Evolutionary conservation across 1,284 basidiomycete genomes (phyloP).

Genomic region (Caloboletus inedulis): DNA sequence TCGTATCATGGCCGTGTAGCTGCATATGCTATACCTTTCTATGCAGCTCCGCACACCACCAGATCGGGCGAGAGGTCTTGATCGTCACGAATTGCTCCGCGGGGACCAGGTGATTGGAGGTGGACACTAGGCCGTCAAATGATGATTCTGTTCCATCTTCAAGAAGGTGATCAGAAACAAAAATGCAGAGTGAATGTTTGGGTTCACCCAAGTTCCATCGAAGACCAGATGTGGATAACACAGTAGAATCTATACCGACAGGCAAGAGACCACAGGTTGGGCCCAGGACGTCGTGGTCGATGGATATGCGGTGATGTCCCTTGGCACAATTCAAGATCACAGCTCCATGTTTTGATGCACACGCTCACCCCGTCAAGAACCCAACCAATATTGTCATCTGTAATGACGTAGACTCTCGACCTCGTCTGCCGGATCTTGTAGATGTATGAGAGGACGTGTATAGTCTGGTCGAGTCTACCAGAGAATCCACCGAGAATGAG

Average conservation of each 20-base stretch:
- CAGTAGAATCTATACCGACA: conserved; percentile 74
- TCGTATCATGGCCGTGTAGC: neutral
- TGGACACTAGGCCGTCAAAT: conserved; percentile 82
- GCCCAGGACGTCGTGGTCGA: conserved; percentile 75
- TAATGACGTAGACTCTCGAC: conserved; percentile 69
- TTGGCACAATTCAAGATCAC: conserved; percentile 32
- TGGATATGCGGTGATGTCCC: conserved; percentile 77
- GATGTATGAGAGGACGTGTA: conserved; percentile 85
- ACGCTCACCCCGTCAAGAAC: conserved; percentile 70
- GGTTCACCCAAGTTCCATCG: conserved; percentile 85
- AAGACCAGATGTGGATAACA: conserved; percentile 79
- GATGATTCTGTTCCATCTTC: conserved; percentile 63
- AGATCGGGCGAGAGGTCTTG: conserved; percentile 78
- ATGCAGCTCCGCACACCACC: conserved; percentile 79
- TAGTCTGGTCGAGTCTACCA: conserved; percentile 91
- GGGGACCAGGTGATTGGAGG: conserved; percentile 85
- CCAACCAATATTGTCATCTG: conserved; percentile 89
- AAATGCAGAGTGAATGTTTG: neutral
- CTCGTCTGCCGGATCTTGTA: conserved; percentile 74
- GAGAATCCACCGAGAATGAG: conserved; percentile 86
- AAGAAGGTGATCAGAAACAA: conserved; percentile 3
- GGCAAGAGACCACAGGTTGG: conserved; percentile 93
- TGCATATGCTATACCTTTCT: conserved; percentile 1
- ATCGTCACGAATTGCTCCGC: conserved; percentile 62
- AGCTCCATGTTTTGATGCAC: neutral